Evolutionary conservation across 2,329 filamentous ascomycete species (phyloP), one percentile per base, ranked within the genome.

Genomic region (Blastomyces silverae): DNA sequence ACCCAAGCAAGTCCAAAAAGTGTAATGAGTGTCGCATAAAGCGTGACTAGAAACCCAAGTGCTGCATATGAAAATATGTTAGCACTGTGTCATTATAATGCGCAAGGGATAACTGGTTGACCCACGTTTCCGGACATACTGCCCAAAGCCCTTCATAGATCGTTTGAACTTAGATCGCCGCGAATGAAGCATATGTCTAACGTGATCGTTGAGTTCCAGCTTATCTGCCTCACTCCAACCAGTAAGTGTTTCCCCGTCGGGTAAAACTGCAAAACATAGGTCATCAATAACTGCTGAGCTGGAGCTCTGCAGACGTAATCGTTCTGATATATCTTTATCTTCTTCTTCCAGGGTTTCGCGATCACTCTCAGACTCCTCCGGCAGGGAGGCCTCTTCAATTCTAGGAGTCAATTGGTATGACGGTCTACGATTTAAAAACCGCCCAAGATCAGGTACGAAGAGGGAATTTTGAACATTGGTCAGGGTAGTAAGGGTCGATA

Each of bases 401-500:
- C 15, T 67, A 53, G 37, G 72, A 69, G 87, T 87, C 8, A 94
- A 80, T 53, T 85, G 85, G 74, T 94, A 96, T 0, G 90, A 92
- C 1, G 91, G 90, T 66, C 87, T 83, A 60, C 91, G 84, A 71
- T 95, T 94, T 61, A 95, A 70, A 70, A 86, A 86, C 65, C 82
- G 80, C 52, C 91, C 91, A n/a, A 95, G 80, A 68, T 92, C 88
- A 0, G 91, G 91, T 1, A 95, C 80, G 76, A 95, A 95, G 11
- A 96, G 84, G 0, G 91, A 94, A 74, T 96, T 96, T 72, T 95
- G 91, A 25, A 96, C 87, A 71, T 96, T 96, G 55, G 90, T 95
- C 11, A 95, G 83, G 17, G 90, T 93, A 0, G 90, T 91, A 3
- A 96, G 79, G 0, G 91, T 91, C 46, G 90, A 86, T 3, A 96